Evolutionary conservation across 1,284 basidiomycete species (phyloP).

Genomic region (Ceratobasidium sp.): DNA sequence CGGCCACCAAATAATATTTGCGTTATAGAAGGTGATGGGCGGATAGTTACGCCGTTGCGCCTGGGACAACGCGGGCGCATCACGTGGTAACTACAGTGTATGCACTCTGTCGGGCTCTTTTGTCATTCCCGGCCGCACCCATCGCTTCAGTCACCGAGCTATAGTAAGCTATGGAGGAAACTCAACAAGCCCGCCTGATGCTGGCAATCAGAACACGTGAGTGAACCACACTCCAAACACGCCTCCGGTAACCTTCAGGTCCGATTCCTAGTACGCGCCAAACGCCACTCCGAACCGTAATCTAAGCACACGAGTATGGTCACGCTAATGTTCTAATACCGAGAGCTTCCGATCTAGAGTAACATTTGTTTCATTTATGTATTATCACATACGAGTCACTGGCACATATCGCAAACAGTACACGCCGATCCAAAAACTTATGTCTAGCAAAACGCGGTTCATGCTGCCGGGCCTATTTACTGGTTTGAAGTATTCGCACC

Average conservation of each 20-base stretch:
- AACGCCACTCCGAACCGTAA: slow-evolving; percentile 13
- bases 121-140: neutral
- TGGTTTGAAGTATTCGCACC: neutral
- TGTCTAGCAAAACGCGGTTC: too few relatives aligned
- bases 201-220: too few relatives aligned
- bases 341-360: neutral
- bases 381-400: neutral
- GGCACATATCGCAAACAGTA: neutral
- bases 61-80: neutral
- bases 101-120: neutral
- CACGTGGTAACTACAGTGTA: slow-evolving; percentile 13
- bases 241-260: neutral
- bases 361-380: neutral
- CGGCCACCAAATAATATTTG: too few relatives aligned
- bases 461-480: neutral
- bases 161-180: neutral
- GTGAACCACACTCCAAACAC: too few relatives aligned
- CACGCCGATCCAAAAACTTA: too few relatives aligned
- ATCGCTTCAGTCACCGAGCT: neutral
- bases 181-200: too few relatives aligned
- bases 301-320: neutral
- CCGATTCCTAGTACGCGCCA: neutral
- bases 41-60: too few relatives aligned
- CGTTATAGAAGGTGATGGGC: too few relatives aligned
- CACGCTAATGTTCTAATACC: neutral